These are phyloP conservation scores for Kazachstania kunashirensis DNA, from an alignment of 805 yeast genomes.

Conservation along the genomic window DNA sequence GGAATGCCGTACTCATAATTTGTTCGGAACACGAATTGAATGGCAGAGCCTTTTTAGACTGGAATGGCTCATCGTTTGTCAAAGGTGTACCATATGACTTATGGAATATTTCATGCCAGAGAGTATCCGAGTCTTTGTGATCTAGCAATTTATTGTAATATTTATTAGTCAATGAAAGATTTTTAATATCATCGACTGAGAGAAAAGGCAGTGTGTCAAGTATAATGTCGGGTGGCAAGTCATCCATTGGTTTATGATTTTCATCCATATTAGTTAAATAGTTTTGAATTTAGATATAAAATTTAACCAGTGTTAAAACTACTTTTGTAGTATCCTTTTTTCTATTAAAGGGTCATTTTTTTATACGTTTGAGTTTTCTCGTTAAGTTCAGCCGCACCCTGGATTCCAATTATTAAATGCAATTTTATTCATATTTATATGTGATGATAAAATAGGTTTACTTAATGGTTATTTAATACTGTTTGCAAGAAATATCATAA, in stretches of 20 bases:
- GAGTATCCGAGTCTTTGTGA: conserved; percentile 17
- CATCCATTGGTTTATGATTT: no score
- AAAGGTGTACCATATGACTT: conserved; percentile 21
- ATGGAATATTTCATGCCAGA: conserved; percentile 27
- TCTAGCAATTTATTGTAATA: conserved; percentile 24
- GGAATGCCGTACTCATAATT: conserved; percentile 14
- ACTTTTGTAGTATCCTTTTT: no score
- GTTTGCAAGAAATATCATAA: conserved; percentile 20
- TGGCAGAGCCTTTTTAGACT: conserved; percentile 10
- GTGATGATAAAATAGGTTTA: no score
- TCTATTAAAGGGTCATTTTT: no score
- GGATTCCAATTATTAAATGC: no score
- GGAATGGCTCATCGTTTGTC: conserved; percentile 27
- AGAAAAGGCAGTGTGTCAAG: conserved; percentile 24
- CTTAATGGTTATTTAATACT: no score
- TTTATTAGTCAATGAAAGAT: conserved; percentile 25
- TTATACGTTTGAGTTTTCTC: no score
- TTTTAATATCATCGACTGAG: conserved; percentile 21
- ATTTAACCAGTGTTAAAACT: no score
- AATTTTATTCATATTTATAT: no score
- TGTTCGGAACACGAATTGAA: conserved; percentile 22
- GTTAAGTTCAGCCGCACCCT: no score
- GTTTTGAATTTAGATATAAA: no score
- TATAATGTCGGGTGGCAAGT: conserved; percentile 26
- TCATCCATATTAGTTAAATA: no score